These are phyloP conservation scores for Liquidambar formosana DNA, from an alignment of 164 flowering plant genomes.

Conservation along the genomic window DNA sequence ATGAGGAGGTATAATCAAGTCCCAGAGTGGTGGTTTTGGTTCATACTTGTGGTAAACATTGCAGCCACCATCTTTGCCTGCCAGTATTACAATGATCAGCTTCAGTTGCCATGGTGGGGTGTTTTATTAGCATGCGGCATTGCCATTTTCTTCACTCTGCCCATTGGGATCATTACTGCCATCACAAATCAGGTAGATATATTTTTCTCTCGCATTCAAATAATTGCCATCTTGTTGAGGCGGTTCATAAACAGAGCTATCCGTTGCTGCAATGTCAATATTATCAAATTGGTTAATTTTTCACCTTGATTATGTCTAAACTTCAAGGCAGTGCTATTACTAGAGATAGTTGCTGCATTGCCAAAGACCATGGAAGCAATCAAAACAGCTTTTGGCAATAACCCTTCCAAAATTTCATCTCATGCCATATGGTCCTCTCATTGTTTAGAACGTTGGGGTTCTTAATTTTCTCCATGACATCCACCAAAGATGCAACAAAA, in stretches of 20 bases:
- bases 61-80: slow-evolving; percentile 62
- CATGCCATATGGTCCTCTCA: neutral
- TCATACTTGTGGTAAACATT: slow-evolving; percentile 60
- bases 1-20: slow-evolving; percentile 75
- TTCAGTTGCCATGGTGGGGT: slow-evolving; percentile 95
- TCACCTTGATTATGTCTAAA: too few relatives aligned
- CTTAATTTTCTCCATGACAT: too few relatives aligned
- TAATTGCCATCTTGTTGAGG: neutral
- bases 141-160: slow-evolving; percentile 83
- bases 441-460: too few relatives aligned
- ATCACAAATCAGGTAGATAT: slow-evolving; percentile 83
- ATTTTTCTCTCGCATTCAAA: neutral
- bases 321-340: too few relatives aligned
- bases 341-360: too few relatives aligned
- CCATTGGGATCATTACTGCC: slow-evolving; percentile 87
- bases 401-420: too few relatives aligned
- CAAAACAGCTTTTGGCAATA: too few relatives aligned
- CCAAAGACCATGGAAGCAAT: too few relatives aligned
- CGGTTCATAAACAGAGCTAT: too few relatives aligned
- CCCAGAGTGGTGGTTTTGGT: slow-evolving; percentile 82
- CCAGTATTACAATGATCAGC: slow-evolving; percentile 65
- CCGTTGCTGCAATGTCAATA: too few relatives aligned
- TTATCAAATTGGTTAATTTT: neutral
- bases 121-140: slow-evolving; percentile 70
- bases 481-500: too few relatives aligned